These are phyloP conservation scores for Pilasporangium apinafurcum DNA, from an alignment of 352 stramenopile species.

Conservation along the genomic window DNA sequence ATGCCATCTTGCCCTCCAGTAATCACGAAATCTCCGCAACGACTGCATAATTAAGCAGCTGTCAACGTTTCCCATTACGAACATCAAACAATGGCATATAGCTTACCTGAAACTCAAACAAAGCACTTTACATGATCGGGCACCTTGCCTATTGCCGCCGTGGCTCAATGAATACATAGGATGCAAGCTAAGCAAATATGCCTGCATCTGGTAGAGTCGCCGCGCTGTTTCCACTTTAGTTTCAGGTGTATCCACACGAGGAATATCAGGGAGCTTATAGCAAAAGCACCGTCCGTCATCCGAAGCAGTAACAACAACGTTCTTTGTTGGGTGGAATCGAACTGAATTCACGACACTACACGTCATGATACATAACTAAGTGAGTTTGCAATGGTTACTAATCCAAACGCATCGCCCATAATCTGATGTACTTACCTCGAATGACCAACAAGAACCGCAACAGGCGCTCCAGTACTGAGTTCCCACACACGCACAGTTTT, in stretches of 20 bases:
- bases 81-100: background rate
- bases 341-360: conserved; percentile 74
- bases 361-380: background rate
- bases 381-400: too few species aligned
- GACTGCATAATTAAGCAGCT: conserved; percentile 29
- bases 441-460: conserved; percentile 83
- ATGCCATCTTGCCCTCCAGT: conserved; percentile 93
- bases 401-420: too few species aligned
- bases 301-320: conserved; percentile 89
- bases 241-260: conserved; percentile 35
- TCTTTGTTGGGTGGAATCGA: conserved; percentile 82
- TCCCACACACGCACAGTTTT: conserved; percentile 88
- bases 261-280: conserved; percentile 84
- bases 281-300: conserved; percentile 90
- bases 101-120: conserved; percentile 48
- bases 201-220: conserved; percentile 55
- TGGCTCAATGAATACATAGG: conserved; percentile 78
- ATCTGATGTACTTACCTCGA: conserved; percentile 76
- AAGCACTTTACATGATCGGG: conserved; percentile 69
- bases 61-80: background rate
- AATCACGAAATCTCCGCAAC: conserved; percentile 82
- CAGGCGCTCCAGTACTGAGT: conserved; percentile 69
- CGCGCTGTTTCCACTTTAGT: conserved; percentile 77
- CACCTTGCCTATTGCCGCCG: conserved; percentile 25
- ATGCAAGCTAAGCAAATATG: conserved; percentile 78